These are phyloP conservation scores for Rhizophagus sp. DNA, from an alignment of 192 early-diverging fungal species.

Conservation along the genomic window DNA sequence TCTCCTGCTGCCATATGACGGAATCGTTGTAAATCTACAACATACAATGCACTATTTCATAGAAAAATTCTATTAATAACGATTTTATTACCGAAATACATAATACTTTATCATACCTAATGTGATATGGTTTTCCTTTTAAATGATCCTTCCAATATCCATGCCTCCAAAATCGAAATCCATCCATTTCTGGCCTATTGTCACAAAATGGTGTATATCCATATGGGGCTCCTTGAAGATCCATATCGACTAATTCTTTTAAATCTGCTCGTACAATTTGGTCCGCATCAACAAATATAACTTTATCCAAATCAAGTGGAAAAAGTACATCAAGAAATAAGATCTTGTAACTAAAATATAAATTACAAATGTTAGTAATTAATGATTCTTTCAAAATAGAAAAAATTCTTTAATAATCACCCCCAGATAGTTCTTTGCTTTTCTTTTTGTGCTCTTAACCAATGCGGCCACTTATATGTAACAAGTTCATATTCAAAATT, in stretches of 20 bases:
- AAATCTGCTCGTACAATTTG: constrained; percentile 97
- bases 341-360: constrained; percentile 80
- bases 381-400: neutral
- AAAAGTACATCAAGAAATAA: constrained; percentile 98
- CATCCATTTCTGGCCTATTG: constrained; percentile 91
- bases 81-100: neutral
- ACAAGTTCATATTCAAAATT: constrained; percentile 94
- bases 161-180: constrained; percentile 96
- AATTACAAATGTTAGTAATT: neutral
- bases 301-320: constrained; percentile 86
- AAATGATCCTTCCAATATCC: constrained; percentile 96
- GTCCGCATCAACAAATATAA: constrained; percentile 99
- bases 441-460: constrained; percentile 88
- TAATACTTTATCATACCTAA: constrained; percentile 48
- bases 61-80: neutral
- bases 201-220: constrained; percentile 97
- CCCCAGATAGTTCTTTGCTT: constrained; percentile 99
- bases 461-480: constrained; percentile 98
- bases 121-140: constrained; percentile 89
- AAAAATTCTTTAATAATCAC: constrained; percentile 13
- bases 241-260: constrained; percentile 90
- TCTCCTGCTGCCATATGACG: constrained; percentile 93
- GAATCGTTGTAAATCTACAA: constrained; percentile 93
- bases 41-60: constrained; percentile 77
- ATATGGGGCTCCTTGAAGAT: constrained; percentile 91